These are phyloP conservation scores for Dictyophora rubrovolvata DNA, from an alignment of 768 basidiomycete species.

Conservation along the genomic window DNA sequence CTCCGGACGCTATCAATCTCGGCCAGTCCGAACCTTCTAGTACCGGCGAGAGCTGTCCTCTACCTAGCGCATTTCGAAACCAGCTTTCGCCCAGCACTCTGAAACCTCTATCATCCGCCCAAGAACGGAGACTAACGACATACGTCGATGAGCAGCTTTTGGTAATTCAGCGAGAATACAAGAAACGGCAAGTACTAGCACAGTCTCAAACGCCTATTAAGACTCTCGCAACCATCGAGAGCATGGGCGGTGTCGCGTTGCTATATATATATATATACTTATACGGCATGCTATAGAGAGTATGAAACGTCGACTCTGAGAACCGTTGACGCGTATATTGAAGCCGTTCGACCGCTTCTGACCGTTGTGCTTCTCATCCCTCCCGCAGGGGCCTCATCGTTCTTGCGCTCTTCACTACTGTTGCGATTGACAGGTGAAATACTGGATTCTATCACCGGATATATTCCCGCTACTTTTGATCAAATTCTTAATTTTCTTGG, in stretches of 20 bases:
- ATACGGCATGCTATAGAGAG: constrained; percentile 23
- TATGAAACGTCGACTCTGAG: constrained; percentile 38
- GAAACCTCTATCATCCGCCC: constrained; percentile 35
- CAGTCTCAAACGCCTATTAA: not conserved
- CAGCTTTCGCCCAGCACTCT: not conserved
- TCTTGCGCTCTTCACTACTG: constrained; percentile 56
- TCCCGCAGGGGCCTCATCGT: constrained; percentile 58
- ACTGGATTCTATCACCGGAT: constrained; percentile 51
- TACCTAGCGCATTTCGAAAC: too few relatives aligned
- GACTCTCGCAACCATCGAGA: constrained; percentile 24
- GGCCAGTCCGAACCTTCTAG: not conserved
- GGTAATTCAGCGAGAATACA: constrained; percentile 56
- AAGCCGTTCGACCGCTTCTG: constrained; percentile 44
- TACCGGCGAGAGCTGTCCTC: not conserved
- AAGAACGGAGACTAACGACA: constrained; percentile 55
- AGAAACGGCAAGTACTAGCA: constrained; percentile 53
- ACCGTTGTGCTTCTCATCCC: constrained; percentile 64
- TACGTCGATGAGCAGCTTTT: constrained; percentile 60
- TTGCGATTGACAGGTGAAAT: constrained; percentile 64
- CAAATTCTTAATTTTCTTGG: constrained; percentile 56
- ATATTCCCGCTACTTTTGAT: constrained; percentile 33
- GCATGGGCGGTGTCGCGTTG: too few relatives aligned
- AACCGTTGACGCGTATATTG: constrained; percentile 51
- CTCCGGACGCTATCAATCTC: not conserved
- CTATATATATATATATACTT: not conserved